phyloP scores from a whole-genome alignment of 1,284 basidiomycete genomes.

The Rhodotorula sp. region DNA sequence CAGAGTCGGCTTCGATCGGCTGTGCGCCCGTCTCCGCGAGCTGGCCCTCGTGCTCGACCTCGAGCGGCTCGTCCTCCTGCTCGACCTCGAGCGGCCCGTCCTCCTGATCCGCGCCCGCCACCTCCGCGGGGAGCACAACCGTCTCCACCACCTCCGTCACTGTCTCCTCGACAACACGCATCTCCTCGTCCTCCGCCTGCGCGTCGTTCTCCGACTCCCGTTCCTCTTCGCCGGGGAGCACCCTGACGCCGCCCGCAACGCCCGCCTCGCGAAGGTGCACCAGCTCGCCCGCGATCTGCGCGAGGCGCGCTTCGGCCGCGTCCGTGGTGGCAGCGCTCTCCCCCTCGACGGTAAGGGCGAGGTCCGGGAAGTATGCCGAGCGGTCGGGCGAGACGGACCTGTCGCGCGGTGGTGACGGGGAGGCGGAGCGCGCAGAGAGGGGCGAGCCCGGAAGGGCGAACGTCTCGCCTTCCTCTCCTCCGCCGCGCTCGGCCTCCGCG shows the following conservation, averaged over 20 bases:
- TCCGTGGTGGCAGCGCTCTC: not conserved
- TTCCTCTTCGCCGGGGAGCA: not conserved
- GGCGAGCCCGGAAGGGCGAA: not conserved
- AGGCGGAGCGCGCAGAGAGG: not conserved
- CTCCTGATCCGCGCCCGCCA: too few relatives aligned
- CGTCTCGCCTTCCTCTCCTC: not conserved
- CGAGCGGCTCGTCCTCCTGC: not conserved
- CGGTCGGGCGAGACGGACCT: not conserved
- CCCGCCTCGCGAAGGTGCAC: not conserved
- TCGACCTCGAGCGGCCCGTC: not conserved
- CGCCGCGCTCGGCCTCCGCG: not conserved
- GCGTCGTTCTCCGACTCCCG: not conserved
- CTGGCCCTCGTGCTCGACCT: not conserved
- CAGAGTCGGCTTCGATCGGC: not conserved
- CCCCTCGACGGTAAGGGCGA: not conserved
- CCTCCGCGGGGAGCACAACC: not conserved
- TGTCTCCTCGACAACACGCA: not conserved
- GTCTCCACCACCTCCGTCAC: not conserved
- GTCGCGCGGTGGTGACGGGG: not conserved
- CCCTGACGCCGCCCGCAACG: not conserved
- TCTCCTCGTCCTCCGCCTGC: not conserved
- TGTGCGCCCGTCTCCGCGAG: not conserved
- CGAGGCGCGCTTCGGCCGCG: not conserved
- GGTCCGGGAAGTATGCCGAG: conserved; percentile 6
- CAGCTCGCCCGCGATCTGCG: not conserved